Evolutionary conservation across 805 yeast genomes (phyloP), one percentile per base, ranked within the genome.

Genomic region (Kazachstania bromeliacearum): DNA sequence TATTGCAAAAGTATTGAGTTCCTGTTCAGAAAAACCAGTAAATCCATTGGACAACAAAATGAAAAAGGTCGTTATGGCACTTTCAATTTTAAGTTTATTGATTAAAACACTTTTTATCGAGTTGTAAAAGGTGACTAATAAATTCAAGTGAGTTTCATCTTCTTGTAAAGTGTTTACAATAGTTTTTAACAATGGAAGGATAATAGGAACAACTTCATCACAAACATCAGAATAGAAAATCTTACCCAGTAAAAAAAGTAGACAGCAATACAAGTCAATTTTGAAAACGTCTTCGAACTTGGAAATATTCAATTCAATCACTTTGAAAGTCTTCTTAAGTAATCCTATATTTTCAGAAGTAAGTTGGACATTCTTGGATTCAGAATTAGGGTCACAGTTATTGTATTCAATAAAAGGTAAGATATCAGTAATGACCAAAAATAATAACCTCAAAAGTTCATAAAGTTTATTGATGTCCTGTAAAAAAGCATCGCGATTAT

Each of bases 401-500:
- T 66, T 69, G 20, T 67, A 69, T 38, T 71, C 68, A 28, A 79
- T 61, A 35, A 76, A 71, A 7, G 94, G 88, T 29, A 81, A 58
- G 7, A 70, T 60, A 21, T 64, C 67, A 19, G 78, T 69, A 13
- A 87, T 59, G 0, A 84, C 79, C 15, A 78, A 64, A 63, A 82
- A 66, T 13, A 74, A 71, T 5, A 87, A 69, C 43, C 95, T 67
- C 34, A 87, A 59, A 18, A 88, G 63, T 52, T 89, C 96, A 55
- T 89, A 85, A 30, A 85, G 60, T 49, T 83, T 85, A 47, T 85
- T 94, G 37, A 83, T 78, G 35, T 77, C 79, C 20, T 64, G 59
- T 23, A 70, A 62, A 37, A 75, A 62, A 25, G 63, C 67, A 7
- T 70, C 74, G 2, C 60, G 56, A 2, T 55, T 42, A 4, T 44